Base-by-base conservation (phyloP, 1,284 basidiomycete species). In the Leccinum griseonigrum region DNA sequence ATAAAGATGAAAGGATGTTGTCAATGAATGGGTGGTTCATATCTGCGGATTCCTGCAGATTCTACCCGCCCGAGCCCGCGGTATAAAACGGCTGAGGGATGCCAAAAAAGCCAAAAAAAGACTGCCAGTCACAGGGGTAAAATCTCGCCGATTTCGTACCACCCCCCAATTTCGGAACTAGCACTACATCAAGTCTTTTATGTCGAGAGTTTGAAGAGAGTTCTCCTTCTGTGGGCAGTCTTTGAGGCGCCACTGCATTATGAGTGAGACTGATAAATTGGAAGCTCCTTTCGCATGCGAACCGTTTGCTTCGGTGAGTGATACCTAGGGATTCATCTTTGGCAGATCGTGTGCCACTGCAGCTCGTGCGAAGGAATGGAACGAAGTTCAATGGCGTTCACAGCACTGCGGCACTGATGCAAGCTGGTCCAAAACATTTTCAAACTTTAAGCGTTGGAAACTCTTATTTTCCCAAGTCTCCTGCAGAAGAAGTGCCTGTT, bases 11-110 rank as follows among this genome's bases (percentile, higher is more conserved):
- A 22, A 73, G 64, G 18, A 72, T 57, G 57, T 63, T 65, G 36
- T 72, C 70, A 59, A 74, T 64, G 22, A 66, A 65, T 2, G 65
- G 66, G 63, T 64, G 68, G 4, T 67, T 51, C 69, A 70, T 70
- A 56, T 28, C 52, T 51, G n/a, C 29, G n/a, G 11, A n/a, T 57
- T 57, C 11, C 29, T 51, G 40, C 26, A 46, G 8, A 29, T 55
- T 22, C 22, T 22, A 14, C 50, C 5, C 28, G n/a, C 22, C 51
- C 31, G n/a, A 5, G 18, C 34, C 28, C 28, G 7, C 43, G 52
- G 46, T 70, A 64, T 69, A 69, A 62, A 61, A 46, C 2, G 18
- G 11, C 16, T 28, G 22, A 26, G 51, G 29, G 16, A 56, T 46
- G 43, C 38, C 64, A 59, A 52, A 61, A 34, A 58, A 48, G 3